phyloP scores from a whole-genome alignment of 2,329 filamentous ascomycete species.

The Akanthomyces dipterigenus region DNA sequence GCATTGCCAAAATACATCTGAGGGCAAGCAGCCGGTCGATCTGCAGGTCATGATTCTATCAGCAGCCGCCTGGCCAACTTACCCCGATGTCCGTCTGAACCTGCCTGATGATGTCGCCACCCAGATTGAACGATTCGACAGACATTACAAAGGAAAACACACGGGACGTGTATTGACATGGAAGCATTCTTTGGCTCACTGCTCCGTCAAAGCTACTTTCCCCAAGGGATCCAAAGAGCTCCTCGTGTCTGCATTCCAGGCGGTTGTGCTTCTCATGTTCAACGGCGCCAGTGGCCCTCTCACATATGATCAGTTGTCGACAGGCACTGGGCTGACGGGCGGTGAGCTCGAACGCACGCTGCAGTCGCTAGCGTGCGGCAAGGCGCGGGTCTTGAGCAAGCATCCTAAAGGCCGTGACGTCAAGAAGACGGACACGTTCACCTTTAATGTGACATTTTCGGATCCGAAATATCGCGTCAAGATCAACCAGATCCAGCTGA shows the following conservation, averaged over 20 bases:
- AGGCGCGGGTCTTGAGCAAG: conserved; percentile 76
- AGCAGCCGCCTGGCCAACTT: conserved; percentile 85
- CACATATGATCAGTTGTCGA: conserved; percentile 67
- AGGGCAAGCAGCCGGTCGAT: conserved; percentile 44
- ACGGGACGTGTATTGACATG: conserved; percentile 79
- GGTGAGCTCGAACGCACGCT: conserved; percentile 81
- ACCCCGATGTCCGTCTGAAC: conserved; percentile 65
- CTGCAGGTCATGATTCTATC: conserved; percentile 87
- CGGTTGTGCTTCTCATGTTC: conserved; percentile 83
- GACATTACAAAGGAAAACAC: conserved; percentile 84
- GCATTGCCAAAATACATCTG: conserved; percentile 49
- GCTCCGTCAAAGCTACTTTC: conserved; percentile 75
- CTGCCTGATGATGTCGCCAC: conserved; percentile 68
- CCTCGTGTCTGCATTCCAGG: conserved; percentile 86
- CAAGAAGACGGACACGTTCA: conserved; percentile 71
- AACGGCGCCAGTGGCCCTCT: conserved; percentile 64
- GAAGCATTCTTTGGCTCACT: conserved; percentile 92
- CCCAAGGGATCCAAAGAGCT: conserved; percentile 78
- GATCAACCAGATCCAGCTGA: conserved; percentile 97
- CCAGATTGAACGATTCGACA: conserved; percentile 76
- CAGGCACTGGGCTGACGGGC: conserved; percentile 67
- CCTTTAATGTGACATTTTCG: conserved; percentile 68
- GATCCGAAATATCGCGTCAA: conserved; percentile 87
- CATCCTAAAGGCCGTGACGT: conserved; percentile 81
- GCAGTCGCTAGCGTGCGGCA: conserved; percentile 90